Evolutionary conservation across 2,329 filamentous ascomycete species (phyloP).

Genomic region (Trichoderma semiorbis): DNA sequence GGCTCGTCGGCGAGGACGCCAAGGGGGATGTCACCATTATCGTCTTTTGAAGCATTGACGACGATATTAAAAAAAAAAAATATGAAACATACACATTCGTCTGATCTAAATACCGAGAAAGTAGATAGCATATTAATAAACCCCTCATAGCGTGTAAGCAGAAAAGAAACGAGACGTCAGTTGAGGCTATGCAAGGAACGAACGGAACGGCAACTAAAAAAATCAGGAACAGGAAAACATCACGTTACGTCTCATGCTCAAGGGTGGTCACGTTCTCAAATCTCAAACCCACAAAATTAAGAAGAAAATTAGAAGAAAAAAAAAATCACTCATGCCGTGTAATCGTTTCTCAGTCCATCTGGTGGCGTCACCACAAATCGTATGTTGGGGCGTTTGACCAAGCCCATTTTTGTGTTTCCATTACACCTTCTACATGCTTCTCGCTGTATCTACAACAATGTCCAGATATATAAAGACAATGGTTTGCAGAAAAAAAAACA

Average conservation of each 20-base stretch:
- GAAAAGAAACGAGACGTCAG: background rate
- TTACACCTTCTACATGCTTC: constrained; percentile 1
- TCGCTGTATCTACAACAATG: background rate
- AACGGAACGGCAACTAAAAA: background rate
- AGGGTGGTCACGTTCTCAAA: background rate
- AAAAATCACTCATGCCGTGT: background rate
- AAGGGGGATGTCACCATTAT: constrained; percentile 50
- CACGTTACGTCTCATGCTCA: background rate
- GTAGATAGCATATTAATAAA: background rate
- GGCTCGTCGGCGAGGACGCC: constrained; percentile 57
- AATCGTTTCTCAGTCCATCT: background rate
- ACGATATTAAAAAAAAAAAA: background rate
- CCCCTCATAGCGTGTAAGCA: background rate
- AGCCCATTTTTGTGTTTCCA: background rate
- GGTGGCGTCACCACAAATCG: constrained; percentile 6
- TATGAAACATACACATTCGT: background rate
- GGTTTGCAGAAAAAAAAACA: background rate
- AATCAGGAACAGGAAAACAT: background rate
- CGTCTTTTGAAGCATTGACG: constrained; percentile 40
- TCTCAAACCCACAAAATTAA: background rate
- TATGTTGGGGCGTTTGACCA: background rate
- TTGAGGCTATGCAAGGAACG: background rate
- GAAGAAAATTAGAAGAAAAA: background rate
- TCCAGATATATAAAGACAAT: background rate
- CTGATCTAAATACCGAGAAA: background rate